Conservation (phyloP, 306 rosid species). For the Sicyos edulis region DNA sequence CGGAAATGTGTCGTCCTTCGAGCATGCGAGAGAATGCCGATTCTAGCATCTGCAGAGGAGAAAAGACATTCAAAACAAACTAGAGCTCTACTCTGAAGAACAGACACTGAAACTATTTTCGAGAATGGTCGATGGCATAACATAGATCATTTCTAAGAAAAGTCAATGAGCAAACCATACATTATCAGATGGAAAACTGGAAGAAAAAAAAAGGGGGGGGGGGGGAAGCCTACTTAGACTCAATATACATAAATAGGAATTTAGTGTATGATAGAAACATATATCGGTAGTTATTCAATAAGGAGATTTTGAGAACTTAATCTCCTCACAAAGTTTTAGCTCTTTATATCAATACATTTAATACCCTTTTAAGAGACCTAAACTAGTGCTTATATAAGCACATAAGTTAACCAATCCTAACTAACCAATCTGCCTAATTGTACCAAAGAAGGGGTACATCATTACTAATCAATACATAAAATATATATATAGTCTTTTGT, state of each 20-base stretch:
- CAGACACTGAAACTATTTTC: not conserved
- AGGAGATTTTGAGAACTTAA: no score
- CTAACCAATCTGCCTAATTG: no score
- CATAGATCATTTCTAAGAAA: not conserved
- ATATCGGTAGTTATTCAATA: no score
- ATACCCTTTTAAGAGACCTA: no score
- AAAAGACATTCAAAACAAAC: not conserved
- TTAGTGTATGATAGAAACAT: not conserved
- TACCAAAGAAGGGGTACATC: no score
- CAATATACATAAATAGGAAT: not conserved
- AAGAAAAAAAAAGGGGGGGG: no score
- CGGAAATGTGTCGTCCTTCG: constrained; percentile 65
- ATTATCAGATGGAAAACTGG: not conserved
- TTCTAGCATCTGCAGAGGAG: constrained; percentile 63
- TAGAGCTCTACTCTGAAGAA: not conserved
- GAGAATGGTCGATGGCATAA: not conserved
- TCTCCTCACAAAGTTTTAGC: no score
- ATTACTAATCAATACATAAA: no score
- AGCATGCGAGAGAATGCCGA: constrained; percentile 71
- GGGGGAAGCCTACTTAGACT: not conserved
- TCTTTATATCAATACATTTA: no score
- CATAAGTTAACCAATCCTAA: no score
- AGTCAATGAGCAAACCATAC: not conserved
- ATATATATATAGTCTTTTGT: no score
- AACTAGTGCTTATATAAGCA: no score